Conservation (phyloP, 192 early-diverging fungal species). For the Coemansia sp. region DNA sequence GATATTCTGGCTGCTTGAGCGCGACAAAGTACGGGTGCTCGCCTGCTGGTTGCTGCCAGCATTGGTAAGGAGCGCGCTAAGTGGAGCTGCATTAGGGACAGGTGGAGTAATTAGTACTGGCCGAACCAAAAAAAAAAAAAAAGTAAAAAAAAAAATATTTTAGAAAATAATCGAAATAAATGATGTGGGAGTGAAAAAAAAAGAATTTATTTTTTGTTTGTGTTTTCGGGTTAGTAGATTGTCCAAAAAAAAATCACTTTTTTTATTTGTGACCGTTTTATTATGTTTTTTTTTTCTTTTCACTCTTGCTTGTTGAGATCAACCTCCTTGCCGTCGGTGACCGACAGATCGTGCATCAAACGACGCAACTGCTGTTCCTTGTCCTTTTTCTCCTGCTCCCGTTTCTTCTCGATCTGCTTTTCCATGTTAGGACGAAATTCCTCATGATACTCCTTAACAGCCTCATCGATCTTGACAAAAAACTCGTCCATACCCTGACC, state of each 20-base stretch:
- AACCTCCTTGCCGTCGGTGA: constrained; percentile 56
- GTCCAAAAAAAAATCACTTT: constrained; percentile 5
- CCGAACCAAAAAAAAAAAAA: no score
- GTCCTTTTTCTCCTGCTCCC: constrained; percentile 62
- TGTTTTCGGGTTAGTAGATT: no score
- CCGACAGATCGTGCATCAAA: constrained; percentile 87
- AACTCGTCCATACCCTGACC: constrained; percentile 91
- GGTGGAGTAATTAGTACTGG: no score
- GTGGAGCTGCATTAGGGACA: constrained; percentile 1
- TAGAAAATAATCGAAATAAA: background rate
- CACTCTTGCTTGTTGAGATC: constrained; percentile 8
- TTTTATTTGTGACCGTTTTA: constrained; percentile 2
- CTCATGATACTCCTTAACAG: constrained; percentile 78
- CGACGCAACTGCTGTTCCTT: constrained; percentile 73
- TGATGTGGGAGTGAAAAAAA: background rate
- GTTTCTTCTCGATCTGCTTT: constrained; percentile 68
- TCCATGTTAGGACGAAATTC: constrained; percentile 89
- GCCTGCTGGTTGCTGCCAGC: no score
- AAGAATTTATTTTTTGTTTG: constrained; percentile 5
- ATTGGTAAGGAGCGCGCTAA: constrained; percentile 2
- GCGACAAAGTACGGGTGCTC: no score
- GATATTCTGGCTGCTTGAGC: no score
- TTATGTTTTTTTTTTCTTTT: background rate
- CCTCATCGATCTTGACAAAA: constrained; percentile 79
- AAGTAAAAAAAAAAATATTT: constrained; percentile 1